Base-by-base conservation (phyloP, 1,139 yeast species). In the Hyphopichia pseudoburtonii region DNA sequence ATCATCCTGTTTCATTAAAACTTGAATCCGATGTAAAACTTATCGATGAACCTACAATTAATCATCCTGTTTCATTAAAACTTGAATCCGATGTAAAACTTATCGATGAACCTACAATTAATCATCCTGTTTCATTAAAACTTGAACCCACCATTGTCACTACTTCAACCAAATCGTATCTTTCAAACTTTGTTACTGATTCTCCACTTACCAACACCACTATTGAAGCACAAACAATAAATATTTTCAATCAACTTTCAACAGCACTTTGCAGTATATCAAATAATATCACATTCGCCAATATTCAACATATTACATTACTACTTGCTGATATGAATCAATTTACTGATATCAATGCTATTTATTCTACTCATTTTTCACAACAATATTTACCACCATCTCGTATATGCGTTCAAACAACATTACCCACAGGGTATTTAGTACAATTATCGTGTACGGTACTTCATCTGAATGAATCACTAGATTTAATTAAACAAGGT, bases 331-430 rank as follows among this genome's bases (percentile, higher is more conserved):
- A 83, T 39, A 90, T 92, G 90, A 34, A 59, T 0, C 57, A 75
- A 36, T 92, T 92, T 57, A 64, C 65, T 1, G 58, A 50, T 5
- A 73, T 90, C 17, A 92, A 92, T 54, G 37, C 54, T 1, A 64
- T 79, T 1, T 92, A 92, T 55, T 68, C 68, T 26, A 43, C 57
- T 1, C 67, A 64, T 42, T 89, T 90, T 54, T 58, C 63, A 3
- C 64, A 68, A 2, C 78, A 82, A 6, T 70, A 77, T 38, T 57
- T 71, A 17, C 97, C 97, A 1, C 97, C 98, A 1, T 80, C 97
- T 1, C 73, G 98, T 46, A 80, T 87, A 0, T 90, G 97, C 57
- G 76, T 92, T 10, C 83, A 84, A 41, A 76, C 95, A 0, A 45
- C 51, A 0, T 52, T 82, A 2, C 67, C 82, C 1, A 37, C 46